phyloP scores from a whole-genome alignment of 768 basidiomycete genomes.

The Candolleomyces eurysporus region DNA sequence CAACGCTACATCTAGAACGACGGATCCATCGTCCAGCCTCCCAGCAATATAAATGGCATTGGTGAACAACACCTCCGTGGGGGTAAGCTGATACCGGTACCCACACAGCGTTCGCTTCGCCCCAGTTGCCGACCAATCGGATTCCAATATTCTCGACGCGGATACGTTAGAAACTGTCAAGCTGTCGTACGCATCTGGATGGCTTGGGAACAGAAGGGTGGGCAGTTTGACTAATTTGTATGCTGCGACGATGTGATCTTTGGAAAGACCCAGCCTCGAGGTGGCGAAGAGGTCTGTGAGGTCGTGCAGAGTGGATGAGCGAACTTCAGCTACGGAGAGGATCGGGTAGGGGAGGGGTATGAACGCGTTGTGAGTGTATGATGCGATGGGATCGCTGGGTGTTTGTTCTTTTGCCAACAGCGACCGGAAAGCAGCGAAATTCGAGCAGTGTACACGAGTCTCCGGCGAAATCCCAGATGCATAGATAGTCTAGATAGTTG shows the following conservation, averaged over 20 bases:
- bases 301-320: conserved; percentile 25
- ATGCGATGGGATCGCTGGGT: conserved; percentile 11
- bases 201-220: conserved; percentile 28
- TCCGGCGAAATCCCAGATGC: conserved; percentile 26
- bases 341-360: conserved; percentile 39
- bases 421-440: conserved; percentile 36
- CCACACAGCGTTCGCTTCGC: conserved; percentile 33
- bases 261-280: conserved; percentile 18
- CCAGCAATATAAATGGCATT: conserved; percentile 40
- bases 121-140: conserved; percentile 36
- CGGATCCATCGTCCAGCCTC: conserved; percentile 33
- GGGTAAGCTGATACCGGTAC: conserved; percentile 37
- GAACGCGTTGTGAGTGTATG: conserved; percentile 39
- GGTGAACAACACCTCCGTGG: conserved; percentile 30
- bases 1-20: conserved; percentile 38
- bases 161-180: conserved; percentile 39
- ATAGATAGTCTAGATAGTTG: conserved; percentile 30
- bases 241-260: conserved; percentile 29
- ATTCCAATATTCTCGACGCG: conserved; percentile 36
- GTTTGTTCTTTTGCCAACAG: conserved; percentile 13
- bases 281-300: conserved; percentile 21
- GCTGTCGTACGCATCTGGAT: conserved; percentile 34
- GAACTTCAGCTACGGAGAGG: conserved; percentile 32
- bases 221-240: conserved; percentile 23
- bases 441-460: conserved; percentile 32